Evolutionary conservation across 805 yeast species (phyloP).

Genomic region (Pichia scutulata): DNA sequence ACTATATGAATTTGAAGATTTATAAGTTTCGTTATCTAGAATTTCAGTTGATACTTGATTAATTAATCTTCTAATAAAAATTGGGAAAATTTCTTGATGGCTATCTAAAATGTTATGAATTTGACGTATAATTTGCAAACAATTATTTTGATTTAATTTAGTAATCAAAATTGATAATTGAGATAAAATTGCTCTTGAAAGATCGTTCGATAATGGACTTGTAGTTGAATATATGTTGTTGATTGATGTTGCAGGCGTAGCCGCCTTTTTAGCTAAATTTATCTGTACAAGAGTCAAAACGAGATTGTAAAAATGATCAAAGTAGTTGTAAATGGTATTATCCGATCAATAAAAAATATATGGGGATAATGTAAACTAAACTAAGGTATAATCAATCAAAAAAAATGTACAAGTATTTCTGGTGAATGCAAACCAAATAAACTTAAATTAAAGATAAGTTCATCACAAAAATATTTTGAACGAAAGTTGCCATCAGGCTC

Average conservation of each 20-base stretch:
- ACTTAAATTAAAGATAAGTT: neutral
- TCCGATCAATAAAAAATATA: neutral
- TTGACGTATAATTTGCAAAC: constrained; percentile 33
- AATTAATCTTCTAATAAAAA: constrained; percentile 27
- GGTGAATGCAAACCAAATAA: neutral
- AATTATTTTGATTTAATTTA: constrained; percentile 35
- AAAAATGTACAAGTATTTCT: neutral
- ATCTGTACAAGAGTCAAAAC: constrained; percentile 7
- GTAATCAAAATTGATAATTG: constrained; percentile 48
- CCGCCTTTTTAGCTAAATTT: constrained; percentile 18
- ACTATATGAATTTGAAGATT: constrained; percentile 14
- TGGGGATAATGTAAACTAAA: neutral
- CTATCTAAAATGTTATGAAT: constrained; percentile 39
- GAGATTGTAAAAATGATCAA: neutral
- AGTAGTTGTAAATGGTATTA: neutral
- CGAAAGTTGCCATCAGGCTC: neutral
- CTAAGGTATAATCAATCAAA: neutral
- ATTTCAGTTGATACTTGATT: constrained; percentile 24
- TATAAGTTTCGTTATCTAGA: constrained; percentile 13
- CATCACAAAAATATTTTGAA: neutral
- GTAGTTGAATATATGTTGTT: neutral
- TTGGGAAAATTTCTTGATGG: constrained; percentile 28
- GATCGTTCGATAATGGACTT: constrained; percentile 12
- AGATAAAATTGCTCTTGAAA: constrained; percentile 32
- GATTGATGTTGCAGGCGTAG: constrained; percentile 15